Percentiles rank a stretch among this genome's conserved stretches.
phyloP scores from a whole-genome alignment of 2,329 filamentous ascomycete genomes.

The Calonectria pseudoturangicola region DNA sequence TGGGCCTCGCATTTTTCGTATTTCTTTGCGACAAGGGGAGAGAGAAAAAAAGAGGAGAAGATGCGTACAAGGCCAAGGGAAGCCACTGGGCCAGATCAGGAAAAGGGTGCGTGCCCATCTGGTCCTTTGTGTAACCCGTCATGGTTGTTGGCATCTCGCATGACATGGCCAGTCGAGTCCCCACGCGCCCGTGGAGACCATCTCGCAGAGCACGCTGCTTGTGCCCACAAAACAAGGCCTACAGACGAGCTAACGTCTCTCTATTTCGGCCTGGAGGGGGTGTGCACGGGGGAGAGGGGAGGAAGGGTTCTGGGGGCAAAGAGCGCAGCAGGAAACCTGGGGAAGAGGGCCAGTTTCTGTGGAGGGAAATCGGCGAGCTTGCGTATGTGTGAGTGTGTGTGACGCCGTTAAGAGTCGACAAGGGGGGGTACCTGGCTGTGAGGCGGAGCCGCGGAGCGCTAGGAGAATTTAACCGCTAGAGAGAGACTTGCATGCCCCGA shows the following conservation, averaged over 20 bases:
- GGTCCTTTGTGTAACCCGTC: conserved; percentile 6
- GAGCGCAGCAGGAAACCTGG: neutral
- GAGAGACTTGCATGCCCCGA: conserved; percentile 35
- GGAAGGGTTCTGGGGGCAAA: neutral
- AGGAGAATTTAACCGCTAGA: conserved; percentile 56
- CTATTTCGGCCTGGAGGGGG: conserved; percentile 29
- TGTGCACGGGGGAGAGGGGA: conserved; percentile 10
- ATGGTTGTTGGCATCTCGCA: conserved; percentile 21
- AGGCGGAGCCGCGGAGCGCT: conserved; percentile 46
- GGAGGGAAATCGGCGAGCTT: conserved; percentile 30
- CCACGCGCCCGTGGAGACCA: conserved; percentile 28
- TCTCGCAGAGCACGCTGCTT: conserved; percentile 9
- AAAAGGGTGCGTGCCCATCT: conserved; percentile 22
- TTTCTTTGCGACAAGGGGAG: neutral
- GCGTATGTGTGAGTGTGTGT: conserved; percentile 50
- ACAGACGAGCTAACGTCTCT: conserved; percentile 38
- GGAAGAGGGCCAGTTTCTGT: conserved; percentile 33
- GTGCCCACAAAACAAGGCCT: neutral
- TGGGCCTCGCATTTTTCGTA: conserved; percentile 1
- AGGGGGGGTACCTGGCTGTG: conserved; percentile 48
- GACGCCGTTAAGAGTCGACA: conserved; percentile 51
- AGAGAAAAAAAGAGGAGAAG: neutral
- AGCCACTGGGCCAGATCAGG: neutral
- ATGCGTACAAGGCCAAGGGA: neutral
- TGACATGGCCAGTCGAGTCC: conserved; percentile 18